Evolutionary conservation across 2,329 filamentous ascomycete species (phyloP), one percentile per base, ranked within the genome.

Genomic region (Paraconiothyrium sp.): DNA sequence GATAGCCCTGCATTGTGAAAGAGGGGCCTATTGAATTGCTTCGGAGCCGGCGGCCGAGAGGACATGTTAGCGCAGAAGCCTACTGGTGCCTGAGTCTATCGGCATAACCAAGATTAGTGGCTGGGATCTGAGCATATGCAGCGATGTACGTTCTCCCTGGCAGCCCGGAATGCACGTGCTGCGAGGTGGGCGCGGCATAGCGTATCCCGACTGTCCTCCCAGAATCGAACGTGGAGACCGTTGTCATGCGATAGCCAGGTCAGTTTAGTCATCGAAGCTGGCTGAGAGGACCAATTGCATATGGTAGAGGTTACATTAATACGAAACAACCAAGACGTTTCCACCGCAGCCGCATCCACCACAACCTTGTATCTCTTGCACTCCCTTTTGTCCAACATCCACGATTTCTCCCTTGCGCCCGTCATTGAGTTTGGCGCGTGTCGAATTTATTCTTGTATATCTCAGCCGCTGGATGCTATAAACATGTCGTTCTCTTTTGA

Each of bases 61-160:
- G 20, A 20, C 10, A 32, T 16, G 8, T 7, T 27, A 35, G 24
- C n/a, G 39, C 54, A 24, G 41, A 39, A 22, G 30, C 30, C 41
- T 48, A 27, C 34, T 32, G 32, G 47, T 47, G 57, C 58, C 59
- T 60, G 58, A 63, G 61, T 61, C 63, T 60, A 63, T 57, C 43
- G 46, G 62, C 59, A 61, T 62, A 63, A 61, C 46, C 57, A 59
- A 63, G 39, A 61, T 63, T 34, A 63, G 64, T 66, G 66, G 67
- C 64, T 54, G 64, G 66, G 62, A 64, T 62, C 57, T 64, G 63
- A 62, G 59, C 61, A 60, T 58, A 65, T 67, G 63, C 64, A 61
- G 60, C 59, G 60, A 68, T 64, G 63, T 69, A 68, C 51, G 51
- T 64, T 59, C 35, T 57, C 63, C 63, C 65, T 66, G 65, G 39